Base-by-base conservation (phyloP, 768 basidiomycete species). In the Glaciozyma martinii region DNA sequence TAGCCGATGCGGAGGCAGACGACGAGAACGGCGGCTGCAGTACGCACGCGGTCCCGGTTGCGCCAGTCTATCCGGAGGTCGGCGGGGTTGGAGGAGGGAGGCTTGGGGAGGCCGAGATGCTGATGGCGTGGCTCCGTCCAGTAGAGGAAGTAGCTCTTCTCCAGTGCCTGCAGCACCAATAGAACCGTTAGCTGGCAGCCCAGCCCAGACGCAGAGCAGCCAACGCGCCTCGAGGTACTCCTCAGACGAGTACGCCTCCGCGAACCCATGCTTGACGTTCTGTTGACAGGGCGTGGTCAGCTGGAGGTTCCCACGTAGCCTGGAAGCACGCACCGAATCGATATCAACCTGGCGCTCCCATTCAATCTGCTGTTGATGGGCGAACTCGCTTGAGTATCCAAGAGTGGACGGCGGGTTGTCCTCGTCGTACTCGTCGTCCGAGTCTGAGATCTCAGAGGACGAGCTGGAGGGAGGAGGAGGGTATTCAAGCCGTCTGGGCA, bases 1-100 rank as follows among this genome's bases (percentile, higher is more conserved):
- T 95, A 89, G 61, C 94, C 93, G 75, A 98, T 90, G 77, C 98
- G 97, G 25, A 99, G 81, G 74, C 95, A 99, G 61, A 98, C 78
- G 61, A 74, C 70, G 60, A 74, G 70, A 2, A 86, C 87, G 3
- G 90, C 94, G 43, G 90, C 86, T 23, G 87, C 85, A 1, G 92
- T 97, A 77, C 94, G 94, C 60, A 94, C 83, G 75, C 92, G 97
- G 84, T 98, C 95, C 77, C 97, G 94, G 60, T 89, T 89, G 32
- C 94, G 93, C 66, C 91, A 83, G 77, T 92, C 90, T 78, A 95
- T 87, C 53, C 89, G 82, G 55, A 82, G 80, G 0, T 62, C 56
- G 60, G 71, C 62, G 13, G 71, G 65, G 59, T 71, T 44, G 55
- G 62, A 58, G 12, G 71, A 66, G 18, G 61, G 65, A 1, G 67